These are phyloP conservation scores for Helminthosporium solani DNA, from an alignment of 2,329 filamentous ascomycete species.

Conservation along the genomic window DNA sequence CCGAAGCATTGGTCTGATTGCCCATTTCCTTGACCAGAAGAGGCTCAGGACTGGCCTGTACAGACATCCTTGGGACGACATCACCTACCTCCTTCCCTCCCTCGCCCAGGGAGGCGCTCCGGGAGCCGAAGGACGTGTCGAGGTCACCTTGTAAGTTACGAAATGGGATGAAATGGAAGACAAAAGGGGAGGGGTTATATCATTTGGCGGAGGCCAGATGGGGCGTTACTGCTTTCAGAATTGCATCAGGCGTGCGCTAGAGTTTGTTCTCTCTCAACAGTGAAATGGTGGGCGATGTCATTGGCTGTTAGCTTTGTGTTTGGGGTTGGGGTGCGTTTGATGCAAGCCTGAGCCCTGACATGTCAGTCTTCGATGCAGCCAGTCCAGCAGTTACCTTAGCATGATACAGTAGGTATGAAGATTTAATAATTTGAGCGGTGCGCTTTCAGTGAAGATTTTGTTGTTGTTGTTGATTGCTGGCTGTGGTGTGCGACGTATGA, in stretches of 20 bases:
- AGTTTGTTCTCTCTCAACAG: conserved; percentile 23
- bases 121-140: conserved; percentile 45
- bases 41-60: conserved; percentile 96
- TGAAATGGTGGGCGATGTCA: not conserved
- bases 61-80: conserved; percentile 82
- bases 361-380: conserved; percentile 1
- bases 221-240: conserved; percentile 27
- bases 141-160: conserved; percentile 42
- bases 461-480: not conserved
- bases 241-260: conserved; percentile 26
- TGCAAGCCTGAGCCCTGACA: conserved; percentile 2
- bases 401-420: conserved; percentile 2
- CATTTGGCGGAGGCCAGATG: conserved; percentile 23
- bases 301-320: not conserved
- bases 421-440: conserved; percentile 10
- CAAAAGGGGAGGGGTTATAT: conserved; percentile 30
- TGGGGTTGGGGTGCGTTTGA: not conserved
- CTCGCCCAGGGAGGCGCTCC: conserved; percentile 39
- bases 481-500: too few relatives aligned
- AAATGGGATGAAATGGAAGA: conserved; percentile 5
- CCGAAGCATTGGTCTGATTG: conserved; percentile 97
- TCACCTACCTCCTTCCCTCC: conserved; percentile 45
- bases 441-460: not conserved
- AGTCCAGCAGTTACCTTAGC: not conserved
- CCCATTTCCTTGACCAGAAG: conserved; percentile 99